These are phyloP conservation scores for Neurospora sublineolata DNA, from an alignment of 495 filamentous ascomycete species.

Conservation along the genomic window DNA sequence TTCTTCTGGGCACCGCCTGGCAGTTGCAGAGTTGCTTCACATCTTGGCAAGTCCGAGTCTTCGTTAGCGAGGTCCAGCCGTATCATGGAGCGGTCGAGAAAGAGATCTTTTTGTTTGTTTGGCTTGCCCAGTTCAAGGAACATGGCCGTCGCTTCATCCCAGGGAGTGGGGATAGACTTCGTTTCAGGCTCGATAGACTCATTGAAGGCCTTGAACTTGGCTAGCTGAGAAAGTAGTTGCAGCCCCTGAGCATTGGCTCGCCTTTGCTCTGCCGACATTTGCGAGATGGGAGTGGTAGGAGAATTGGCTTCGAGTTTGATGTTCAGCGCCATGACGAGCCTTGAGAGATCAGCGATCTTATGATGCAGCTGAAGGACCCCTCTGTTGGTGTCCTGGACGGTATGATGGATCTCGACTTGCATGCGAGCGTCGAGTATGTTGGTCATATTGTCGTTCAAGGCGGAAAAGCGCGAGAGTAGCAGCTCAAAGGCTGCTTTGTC, in stretches of 20 bases:
- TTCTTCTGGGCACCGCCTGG: conserved; percentile 16
- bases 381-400: conserved; percentile 34
- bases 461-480: conserved; percentile 26
- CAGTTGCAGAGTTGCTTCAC: conserved; percentile 22
- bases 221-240: conserved; percentile 28
- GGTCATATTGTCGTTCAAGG: conserved; percentile 36
- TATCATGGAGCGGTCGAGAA: conserved; percentile 22
- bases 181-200: conserved; percentile 27
- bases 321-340: conserved; percentile 30
- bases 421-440: conserved; percentile 30
- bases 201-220: conserved; percentile 39
- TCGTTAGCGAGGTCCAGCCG: conserved; percentile 16
- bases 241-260: conserved; percentile 22
- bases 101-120: conserved; percentile 16
- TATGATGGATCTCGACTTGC: conserved; percentile 34
- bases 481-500: conserved; percentile 33
- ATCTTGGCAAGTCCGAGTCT: conserved; percentile 21
- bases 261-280: conserved; percentile 19
- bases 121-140: conserved; percentile 24
- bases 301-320: conserved; percentile 19
- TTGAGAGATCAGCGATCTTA: conserved; percentile 27
- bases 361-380: conserved; percentile 34
- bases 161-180: conserved; percentile 5
- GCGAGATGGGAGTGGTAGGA: conserved; percentile 6
- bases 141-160: conserved; percentile 20